Base-by-base conservation (phyloP, 192 early-diverging fungal species). In the Spizellomyces sp. region DNA sequence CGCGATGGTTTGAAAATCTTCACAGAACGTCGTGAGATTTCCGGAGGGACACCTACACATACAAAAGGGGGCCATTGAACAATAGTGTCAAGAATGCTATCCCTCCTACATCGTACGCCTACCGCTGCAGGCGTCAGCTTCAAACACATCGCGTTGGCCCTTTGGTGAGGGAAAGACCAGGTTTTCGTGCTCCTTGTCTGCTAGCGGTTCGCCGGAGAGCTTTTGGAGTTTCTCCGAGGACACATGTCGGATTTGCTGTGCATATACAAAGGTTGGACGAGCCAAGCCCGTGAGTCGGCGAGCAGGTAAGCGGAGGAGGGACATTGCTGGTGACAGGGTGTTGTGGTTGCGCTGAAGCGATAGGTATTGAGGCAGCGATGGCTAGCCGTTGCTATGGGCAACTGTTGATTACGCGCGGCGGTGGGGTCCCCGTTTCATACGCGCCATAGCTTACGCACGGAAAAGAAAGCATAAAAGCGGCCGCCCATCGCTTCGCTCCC, bases 1-100 rank as follows among this genome's bases (percentile, higher is more conserved):
- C 90, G 93, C 15, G 91, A 72, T 27, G 92, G 93, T 56, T 84
- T 76, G 81, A 81, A 97, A 62, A 99, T 97, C 21, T 92, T 87
- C 67, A 93, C 95, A n/a, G 86, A 44, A 47, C 77, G 67, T 12
- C 73, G 4, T 9, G 66, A 71, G 50, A 79, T 45, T 4, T 71
- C 61, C 46, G 54, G 36, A 8, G 77, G 73, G 9, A 50, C 67
- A 12, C 77, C 77, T 63, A 22, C 62, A 9, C 42, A 12, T 62
- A 43, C 15, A 56, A 57, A 14, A 21, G 48, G 9, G 27, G 3
- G 27, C n/a, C 17, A 12, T 17, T 61, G 1, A n/a, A 36, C 22
- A 61, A 12, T 19, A 12, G 12, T 22, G 0, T 4, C 59, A 15
- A 61, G 1, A 61, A 61, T 61, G 12, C 59, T 2, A 61, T 2